Percentiles rank a stretch among this genome's conserved stretches.
Conservation (phyloP, 2,329 filamentous ascomycete species). For the Neonectria coccinea region DNA sequence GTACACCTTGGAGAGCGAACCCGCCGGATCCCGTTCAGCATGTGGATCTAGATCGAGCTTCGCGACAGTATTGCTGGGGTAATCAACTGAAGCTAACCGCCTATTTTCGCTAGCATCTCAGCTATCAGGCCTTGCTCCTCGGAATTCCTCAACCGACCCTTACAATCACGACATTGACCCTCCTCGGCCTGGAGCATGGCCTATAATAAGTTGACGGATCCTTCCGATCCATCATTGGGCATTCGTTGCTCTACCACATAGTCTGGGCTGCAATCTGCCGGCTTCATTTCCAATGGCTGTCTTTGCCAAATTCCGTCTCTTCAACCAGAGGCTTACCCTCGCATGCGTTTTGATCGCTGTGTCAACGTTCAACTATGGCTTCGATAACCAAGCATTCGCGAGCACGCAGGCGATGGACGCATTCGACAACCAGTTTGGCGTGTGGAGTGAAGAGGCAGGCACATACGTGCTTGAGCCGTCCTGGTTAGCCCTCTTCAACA, state of each 20-base stretch:
- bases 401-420: constrained; percentile 52
- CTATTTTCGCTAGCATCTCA: neutral
- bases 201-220: constrained; percentile 32
- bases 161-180: constrained; percentile 36
- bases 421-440: constrained; percentile 51
- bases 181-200: neutral
- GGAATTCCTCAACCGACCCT: constrained; percentile 31
- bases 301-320: constrained; percentile 41
- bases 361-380: constrained; percentile 55
- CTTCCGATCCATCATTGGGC: neutral
- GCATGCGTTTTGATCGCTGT: constrained; percentile 49
- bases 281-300: constrained; percentile 25
- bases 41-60: neutral
- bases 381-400: constrained; percentile 54
- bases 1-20: neutral
- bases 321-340: constrained; percentile 37
- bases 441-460: constrained; percentile 38
- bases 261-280: neutral
- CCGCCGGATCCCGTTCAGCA: neutral
- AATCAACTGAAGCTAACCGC: neutral
- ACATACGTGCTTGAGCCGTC: constrained; percentile 46
- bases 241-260: too few species aligned
- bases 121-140: neutral
- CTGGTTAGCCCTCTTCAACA: constrained; percentile 53
- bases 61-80: neutral